A percentile compares a stretch with the other conserved stretches of the same genome.
phyloP scores from a whole-genome alignment of 345 rosid genomes.

The Eucalyptus regnans region DNA sequence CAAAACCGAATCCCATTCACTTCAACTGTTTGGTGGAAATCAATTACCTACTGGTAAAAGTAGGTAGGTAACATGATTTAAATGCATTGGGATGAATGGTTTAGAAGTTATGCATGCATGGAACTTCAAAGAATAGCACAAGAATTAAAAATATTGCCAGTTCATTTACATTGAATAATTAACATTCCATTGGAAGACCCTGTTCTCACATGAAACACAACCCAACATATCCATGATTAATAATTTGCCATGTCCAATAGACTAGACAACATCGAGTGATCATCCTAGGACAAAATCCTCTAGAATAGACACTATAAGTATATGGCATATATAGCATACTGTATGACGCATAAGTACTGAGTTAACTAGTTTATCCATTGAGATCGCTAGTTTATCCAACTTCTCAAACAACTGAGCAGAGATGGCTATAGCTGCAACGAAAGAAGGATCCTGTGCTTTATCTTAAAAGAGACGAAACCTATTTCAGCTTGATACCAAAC shows the following conservation, averaged over 20 bases:
- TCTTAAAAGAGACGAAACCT: neutral
- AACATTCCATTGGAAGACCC: neutral
- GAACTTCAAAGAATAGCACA: neutral
- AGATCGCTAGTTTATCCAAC: neutral
- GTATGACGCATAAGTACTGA: neutral
- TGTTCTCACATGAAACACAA: neutral
- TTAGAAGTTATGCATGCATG: neutral
- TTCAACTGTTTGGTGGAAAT: slow-evolving; percentile 87
- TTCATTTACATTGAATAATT: neutral
- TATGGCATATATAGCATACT: neutral
- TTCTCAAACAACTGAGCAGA: neutral
- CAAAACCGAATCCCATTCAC: slow-evolving; percentile 87
- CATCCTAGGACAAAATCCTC: neutral
- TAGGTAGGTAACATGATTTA: neutral
- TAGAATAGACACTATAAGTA: neutral
- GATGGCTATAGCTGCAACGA: neutral
- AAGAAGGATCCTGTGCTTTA: neutral
- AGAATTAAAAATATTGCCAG: neutral
- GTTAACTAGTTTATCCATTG: neutral
- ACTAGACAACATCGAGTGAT: neutral
- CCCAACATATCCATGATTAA: neutral
- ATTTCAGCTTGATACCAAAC: neutral
- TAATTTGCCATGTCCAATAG: neutral
- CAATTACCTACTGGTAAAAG: slow-evolving; percentile 41
- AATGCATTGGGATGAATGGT: neutral